Percentiles rank a stretch among this genome's conserved stretches.
Conservation (phyloP, 257 asterid genomes). For the Lavandula angustifolia region DNA sequence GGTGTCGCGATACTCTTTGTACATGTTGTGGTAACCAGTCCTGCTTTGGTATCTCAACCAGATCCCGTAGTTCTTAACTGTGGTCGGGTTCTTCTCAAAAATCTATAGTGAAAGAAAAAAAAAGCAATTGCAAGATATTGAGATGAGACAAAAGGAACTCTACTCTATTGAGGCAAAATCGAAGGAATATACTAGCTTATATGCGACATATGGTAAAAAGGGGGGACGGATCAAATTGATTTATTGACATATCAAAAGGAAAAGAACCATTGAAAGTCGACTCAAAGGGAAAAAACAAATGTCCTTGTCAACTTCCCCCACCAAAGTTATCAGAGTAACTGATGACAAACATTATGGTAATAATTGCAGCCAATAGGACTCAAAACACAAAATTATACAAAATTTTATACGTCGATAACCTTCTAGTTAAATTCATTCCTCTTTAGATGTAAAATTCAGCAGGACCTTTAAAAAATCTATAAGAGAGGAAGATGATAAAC, state of each 20-base stretch:
- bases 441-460: neutral
- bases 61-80: conserved; percentile 52
- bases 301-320: too few relatives aligned
- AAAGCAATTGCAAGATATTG: neutral
- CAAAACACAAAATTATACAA: neutral
- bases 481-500: too few relatives aligned
- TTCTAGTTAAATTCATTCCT: neutral
- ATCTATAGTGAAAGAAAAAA: conserved; percentile 28
- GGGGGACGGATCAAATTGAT: too few relatives aligned
- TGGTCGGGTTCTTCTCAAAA: conserved; percentile 56
- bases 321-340: too few relatives aligned
- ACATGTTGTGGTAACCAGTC: conserved; percentile 59
- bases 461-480: too few relatives aligned
- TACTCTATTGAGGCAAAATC: neutral
- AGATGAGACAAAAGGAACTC: neutral
- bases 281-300: too few relatives aligned
- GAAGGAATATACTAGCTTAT: too few relatives aligned
- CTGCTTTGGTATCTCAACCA: conserved; percentile 60
- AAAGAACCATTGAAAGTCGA: too few relatives aligned
- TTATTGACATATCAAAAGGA: too few relatives aligned
- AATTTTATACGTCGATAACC: too few relatives aligned
- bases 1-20: conserved; percentile 49
- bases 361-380: neutral
- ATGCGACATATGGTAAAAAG: too few relatives aligned
- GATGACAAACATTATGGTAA: too few relatives aligned